Conservation (phyloP, 1,284 basidiomycete species). For the Boletus semigastroideus region DNA sequence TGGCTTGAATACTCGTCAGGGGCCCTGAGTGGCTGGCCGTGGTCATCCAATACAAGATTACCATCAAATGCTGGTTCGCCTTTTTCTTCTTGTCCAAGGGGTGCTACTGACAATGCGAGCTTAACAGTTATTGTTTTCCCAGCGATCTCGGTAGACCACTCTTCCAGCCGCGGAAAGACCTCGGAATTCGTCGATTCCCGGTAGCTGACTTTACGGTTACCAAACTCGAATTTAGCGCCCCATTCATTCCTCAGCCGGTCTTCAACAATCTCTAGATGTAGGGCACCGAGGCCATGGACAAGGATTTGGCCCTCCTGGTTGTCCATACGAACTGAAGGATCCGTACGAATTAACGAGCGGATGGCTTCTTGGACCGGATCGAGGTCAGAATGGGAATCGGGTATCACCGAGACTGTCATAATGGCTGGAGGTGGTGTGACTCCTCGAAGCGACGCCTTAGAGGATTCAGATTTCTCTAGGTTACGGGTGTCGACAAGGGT, state of each 20-base stretch:
- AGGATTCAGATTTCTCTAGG: slow-evolving; percentile 29
- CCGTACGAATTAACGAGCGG: slow-evolving; percentile 74
- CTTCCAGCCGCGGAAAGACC: slow-evolving; percentile 32
- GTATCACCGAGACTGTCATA: slow-evolving; percentile 78
- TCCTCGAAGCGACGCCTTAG: slow-evolving; percentile 51
- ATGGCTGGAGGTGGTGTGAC: slow-evolving; percentile 76
- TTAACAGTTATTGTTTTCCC: slow-evolving; percentile 50
- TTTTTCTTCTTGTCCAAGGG: slow-evolving; percentile 52
- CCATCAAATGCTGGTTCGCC: slow-evolving; percentile 73
- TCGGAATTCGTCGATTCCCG: slow-evolving; percentile 63
- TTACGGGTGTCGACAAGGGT: slow-evolving; percentile 62
- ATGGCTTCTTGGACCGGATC: slow-evolving; percentile 76
- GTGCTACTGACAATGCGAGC: slow-evolving; percentile 52
- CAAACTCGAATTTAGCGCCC: slow-evolving; percentile 76
- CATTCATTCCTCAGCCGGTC: slow-evolving; percentile 79
- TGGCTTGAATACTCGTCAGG: slow-evolving; percentile 50
- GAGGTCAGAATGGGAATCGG: slow-evolving; percentile 78
- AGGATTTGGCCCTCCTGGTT: slow-evolving; percentile 80
- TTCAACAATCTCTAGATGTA: slow-evolving; percentile 88
- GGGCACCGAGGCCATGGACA: slow-evolving; percentile 79
- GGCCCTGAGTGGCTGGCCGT: slow-evolving; percentile 50
- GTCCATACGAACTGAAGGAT: slow-evolving; percentile 80
- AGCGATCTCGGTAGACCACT: slow-evolving; percentile 61
- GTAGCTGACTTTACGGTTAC: slow-evolving; percentile 76
- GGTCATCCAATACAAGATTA: slow-evolving; percentile 61